Evolutionary conservation across 805 yeast species (phyloP), one percentile per base, ranked within the genome.

Genomic region (Schwanniomyces polymorphus): DNA sequence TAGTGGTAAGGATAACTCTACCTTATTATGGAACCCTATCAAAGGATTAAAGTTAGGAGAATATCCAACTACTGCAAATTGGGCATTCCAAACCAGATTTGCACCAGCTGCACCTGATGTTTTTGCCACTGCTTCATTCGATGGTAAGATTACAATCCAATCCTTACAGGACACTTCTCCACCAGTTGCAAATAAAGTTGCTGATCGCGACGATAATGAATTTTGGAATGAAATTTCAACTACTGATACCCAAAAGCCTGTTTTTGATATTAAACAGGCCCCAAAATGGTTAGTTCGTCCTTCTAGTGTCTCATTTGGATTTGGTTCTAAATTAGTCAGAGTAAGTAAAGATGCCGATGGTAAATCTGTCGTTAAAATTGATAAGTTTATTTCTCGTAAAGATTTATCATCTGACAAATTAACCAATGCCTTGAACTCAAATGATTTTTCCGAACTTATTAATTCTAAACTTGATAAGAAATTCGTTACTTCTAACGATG

Each of bases 1-100:
- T n/a, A 81, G 92, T 63, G 97, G 97, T 49, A 87, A 89, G 59
- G 99, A 94, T 67, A 91, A 91, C 64, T 73, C 89, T 27, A 89
- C 95, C 4, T 70, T 84, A 52, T 72, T 94, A 56, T 94, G 99
- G 99, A 90, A 94, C 65, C 97, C 97, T 25, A 70, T 81, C 45
- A 68, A 79, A 17, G 95, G 91, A 41, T 73, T 72, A 47, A 79
- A 81, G 59, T 70, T 92, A 53, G 96, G 94, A 5, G 88, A 89
- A 60, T 94, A 88, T 65, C 97, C 98, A 45, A 81, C 95, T 10
- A 81, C 95, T 29, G 87, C 95, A 31, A 91, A 90, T 67, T 94
- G 99, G 99, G 85, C 88, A 11, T 94, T 91, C 71, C 84, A 89
- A 68, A 80, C 97, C 10, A 79, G 79, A 57, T 94, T 91, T 74